Conservation (phyloP, 257 asterid genomes). For the Nicotiana otophora region DNA sequence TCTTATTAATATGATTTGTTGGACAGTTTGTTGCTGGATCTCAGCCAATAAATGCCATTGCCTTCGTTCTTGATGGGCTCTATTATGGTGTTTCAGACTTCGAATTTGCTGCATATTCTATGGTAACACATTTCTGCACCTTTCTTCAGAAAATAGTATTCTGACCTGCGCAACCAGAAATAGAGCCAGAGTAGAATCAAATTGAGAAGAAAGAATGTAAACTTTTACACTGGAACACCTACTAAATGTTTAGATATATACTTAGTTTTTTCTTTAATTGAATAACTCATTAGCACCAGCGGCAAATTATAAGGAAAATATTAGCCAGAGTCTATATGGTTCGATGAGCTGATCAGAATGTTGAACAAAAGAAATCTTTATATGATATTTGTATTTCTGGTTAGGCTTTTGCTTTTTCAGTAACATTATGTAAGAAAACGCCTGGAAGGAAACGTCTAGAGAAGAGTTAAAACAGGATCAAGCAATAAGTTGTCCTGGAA, state of each 20-base stretch:
- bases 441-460: not conserved
- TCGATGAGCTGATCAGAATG: not conserved
- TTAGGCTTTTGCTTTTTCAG: not conserved
- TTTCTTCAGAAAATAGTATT: not conserved
- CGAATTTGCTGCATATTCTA: conserved; percentile 87
- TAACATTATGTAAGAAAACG: not conserved
- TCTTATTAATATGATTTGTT: not conserved
- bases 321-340: not conserved
- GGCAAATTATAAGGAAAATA: not conserved
- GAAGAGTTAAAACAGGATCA: not conserved
- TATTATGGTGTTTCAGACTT: conserved; percentile 97
- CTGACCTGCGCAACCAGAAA: not conserved
- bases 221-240: not conserved
- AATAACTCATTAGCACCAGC: not conserved
- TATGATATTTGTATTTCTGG: conserved; percentile 7
- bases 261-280: not conserved
- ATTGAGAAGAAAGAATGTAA: not conserved
- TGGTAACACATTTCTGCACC: conserved; percentile 42
- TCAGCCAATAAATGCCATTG: conserved; percentile 92
- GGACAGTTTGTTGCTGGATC: conserved; percentile 82
- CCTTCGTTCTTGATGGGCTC: conserved; percentile 93
- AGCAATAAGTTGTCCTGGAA: not conserved
- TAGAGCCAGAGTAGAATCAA: not conserved
- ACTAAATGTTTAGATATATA: not conserved
- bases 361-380: not conserved